Evolutionary conservation across 495 filamentous ascomycete genomes (phyloP).

Genomic region (Haplographium delicatum): DNA sequence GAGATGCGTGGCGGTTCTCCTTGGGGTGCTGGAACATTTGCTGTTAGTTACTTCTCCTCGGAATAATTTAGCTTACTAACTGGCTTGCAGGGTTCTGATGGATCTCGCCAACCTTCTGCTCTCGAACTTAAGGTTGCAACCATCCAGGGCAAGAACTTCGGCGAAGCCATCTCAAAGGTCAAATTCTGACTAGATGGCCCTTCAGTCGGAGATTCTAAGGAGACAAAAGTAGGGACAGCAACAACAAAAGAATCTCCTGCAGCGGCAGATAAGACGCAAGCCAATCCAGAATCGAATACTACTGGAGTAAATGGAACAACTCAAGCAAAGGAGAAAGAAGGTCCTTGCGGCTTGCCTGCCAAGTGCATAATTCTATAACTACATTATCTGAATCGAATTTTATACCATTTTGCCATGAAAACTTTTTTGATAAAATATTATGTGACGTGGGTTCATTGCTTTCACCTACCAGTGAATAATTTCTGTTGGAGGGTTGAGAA

Average conservation of each 20-base stretch:
- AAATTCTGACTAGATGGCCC: conserved; percentile 78
- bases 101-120: conserved; percentile 70
- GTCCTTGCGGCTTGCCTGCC: conserved; percentile 65
- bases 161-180: conserved; percentile 67
- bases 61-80: conserved; percentile 22
- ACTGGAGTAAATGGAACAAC: conserved; percentile 27
- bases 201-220: background rate
- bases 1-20: conserved; percentile 82
- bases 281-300: conserved; percentile 16
- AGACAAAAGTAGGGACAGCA: conserved; percentile 25
- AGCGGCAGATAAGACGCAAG: conserved; percentile 7
- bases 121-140: conserved; percentile 74
- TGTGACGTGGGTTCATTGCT: too few relatives aligned
- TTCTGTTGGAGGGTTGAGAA: too few relatives aligned
- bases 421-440: too few relatives aligned
- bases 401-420: too few relatives aligned
- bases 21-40: conserved; percentile 94
- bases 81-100: conserved; percentile 48
- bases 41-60: conserved; percentile 37
- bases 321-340: conserved; percentile 39
- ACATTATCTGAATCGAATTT: too few relatives aligned
- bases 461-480: too few relatives aligned
- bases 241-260: conserved; percentile 25
- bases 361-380: conserved; percentile 58
- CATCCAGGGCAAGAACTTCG: conserved; percentile 83